phyloP scores from a whole-genome alignment of 169 alveolate species.

The Plasmodium reichenowi region DNA sequence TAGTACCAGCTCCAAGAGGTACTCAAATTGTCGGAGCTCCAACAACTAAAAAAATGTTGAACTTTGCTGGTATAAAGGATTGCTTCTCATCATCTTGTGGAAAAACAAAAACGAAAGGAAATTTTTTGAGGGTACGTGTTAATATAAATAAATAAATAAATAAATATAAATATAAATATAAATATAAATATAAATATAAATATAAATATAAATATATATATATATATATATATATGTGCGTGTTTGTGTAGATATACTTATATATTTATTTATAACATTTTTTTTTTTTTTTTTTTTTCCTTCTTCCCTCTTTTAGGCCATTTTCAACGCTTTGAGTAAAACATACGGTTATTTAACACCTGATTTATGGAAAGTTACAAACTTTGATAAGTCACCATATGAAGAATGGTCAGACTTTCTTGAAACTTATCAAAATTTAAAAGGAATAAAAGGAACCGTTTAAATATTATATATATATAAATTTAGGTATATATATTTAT shows the following conservation, averaged over 20 bases:
- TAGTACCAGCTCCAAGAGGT: slow-evolving; percentile 99
- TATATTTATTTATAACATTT: neutral
- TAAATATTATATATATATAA: slow-evolving; percentile 13
- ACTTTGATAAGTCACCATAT: slow-evolving; percentile 92
- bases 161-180: no score
- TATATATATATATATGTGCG: neutral
- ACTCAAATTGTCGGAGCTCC: slow-evolving; percentile 99
- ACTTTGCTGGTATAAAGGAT: slow-evolving; percentile 99
- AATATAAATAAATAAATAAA: no score
- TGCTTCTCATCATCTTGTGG: slow-evolving; percentile 98
- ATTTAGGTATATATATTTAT: slow-evolving; percentile 3
- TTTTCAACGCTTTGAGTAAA: slow-evolving; percentile 96
- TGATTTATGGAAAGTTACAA: slow-evolving; percentile 96
- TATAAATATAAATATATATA: neutral
- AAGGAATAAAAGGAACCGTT: slow-evolving; percentile 29
- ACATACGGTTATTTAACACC: slow-evolving; percentile 99
- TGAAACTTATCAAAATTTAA: slow-evolving; percentile 75
- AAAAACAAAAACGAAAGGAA: slow-evolving; percentile 98
- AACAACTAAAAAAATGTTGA: slow-evolving; percentile 97
- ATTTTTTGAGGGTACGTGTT: slow-evolving; percentile 92
- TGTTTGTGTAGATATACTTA: neutral
- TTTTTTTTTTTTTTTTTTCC: no score
- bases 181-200: neutral
- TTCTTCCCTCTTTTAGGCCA: slow-evolving; percentile 88
- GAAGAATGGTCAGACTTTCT: slow-evolving; percentile 96